Evolutionary conservation across 345 rosid species (phyloP).

Genomic region (Ricinus communis): DNA sequence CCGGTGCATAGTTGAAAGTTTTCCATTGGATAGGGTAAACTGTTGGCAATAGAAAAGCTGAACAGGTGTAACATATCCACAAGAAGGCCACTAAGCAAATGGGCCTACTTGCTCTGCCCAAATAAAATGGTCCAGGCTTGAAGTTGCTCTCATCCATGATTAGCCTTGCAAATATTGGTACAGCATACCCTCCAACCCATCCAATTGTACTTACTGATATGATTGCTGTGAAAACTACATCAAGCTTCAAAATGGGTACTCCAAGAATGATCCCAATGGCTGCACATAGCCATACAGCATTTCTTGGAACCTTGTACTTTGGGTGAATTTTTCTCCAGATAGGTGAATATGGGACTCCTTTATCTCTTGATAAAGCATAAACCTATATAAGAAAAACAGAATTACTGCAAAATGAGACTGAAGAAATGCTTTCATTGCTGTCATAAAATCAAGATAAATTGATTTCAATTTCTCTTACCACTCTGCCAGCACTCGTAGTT

Average conservation of each 20-base stretch:
- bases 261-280: conserved; percentile 60
- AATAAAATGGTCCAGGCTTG: conserved; percentile 56
- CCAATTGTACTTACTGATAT: conserved; percentile 64
- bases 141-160: conserved; percentile 57
- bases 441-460: background rate
- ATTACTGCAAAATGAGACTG: too few relatives aligned
- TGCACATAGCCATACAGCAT: conserved; percentile 63
- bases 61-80: conserved; percentile 67
- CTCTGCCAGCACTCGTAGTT: conserved; percentile 66
- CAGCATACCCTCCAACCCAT: conserved; percentile 68
- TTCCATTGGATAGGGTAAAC: conserved; percentile 48
- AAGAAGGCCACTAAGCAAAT: conserved; percentile 51
- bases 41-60: conserved; percentile 59
- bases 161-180: conserved; percentile 58
- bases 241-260: conserved; percentile 51
- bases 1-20: conserved; percentile 61
- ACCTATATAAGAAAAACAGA: conserved; percentile 23
- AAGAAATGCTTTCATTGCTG: too few relatives aligned
- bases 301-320: conserved; percentile 53
- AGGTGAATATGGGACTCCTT: conserved; percentile 51
- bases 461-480: conserved; percentile 31
- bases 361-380: conserved; percentile 59
- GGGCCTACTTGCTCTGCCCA: conserved; percentile 58
- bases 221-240: conserved; percentile 60
- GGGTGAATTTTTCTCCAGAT: conserved; percentile 60